These are phyloP conservation scores for Ceratobasidium sp. DNA, from an alignment of 1,284 basidiomycete species.

Conservation along the genomic window DNA sequence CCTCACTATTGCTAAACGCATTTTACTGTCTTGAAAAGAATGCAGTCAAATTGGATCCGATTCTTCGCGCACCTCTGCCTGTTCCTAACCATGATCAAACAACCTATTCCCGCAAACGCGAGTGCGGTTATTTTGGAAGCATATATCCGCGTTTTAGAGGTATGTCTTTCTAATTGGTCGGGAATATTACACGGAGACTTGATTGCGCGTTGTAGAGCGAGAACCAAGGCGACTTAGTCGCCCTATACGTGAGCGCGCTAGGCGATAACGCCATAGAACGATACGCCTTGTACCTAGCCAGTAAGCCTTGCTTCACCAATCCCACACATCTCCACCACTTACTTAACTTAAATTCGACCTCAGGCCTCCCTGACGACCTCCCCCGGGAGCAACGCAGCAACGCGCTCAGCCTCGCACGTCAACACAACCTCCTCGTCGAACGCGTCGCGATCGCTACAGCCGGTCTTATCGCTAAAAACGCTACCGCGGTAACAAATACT, in stretches of 20 bases:
- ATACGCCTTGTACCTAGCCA: conserved; percentile 90
- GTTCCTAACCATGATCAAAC: conserved; percentile 86
- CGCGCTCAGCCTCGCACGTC: conserved; percentile 82
- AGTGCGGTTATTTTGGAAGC: conserved; percentile 89
- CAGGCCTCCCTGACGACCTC: conserved; percentile 6
- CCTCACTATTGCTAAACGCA: no score
- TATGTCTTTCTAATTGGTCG: conserved; percentile 54
- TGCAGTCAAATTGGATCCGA: conserved; percentile 66
- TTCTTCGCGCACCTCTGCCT: conserved; percentile 98
- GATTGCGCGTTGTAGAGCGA: conserved; percentile 65
- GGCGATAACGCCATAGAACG: conserved; percentile 93
- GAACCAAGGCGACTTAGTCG: conserved; percentile 89
- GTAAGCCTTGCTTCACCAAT: conserved; percentile 53
- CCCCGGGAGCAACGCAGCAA: conserved; percentile 71
- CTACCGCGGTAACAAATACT: conserved; percentile 52
- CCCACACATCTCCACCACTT: no score
- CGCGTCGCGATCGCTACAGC: conserved; percentile 88
- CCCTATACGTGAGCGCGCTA: conserved; percentile 92
- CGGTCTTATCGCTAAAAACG: conserved; percentile 79
- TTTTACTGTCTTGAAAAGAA: conserved; percentile 54
- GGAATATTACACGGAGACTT: neutral
- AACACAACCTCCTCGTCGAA: conserved; percentile 87
- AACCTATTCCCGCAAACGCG: conserved; percentile 77
- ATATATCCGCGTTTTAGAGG: conserved; percentile 91
- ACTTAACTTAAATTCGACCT: conserved; percentile 17